phyloP scores from a whole-genome alignment of 139 green algal genomes.

The Zygnema cylindricum region DNA sequence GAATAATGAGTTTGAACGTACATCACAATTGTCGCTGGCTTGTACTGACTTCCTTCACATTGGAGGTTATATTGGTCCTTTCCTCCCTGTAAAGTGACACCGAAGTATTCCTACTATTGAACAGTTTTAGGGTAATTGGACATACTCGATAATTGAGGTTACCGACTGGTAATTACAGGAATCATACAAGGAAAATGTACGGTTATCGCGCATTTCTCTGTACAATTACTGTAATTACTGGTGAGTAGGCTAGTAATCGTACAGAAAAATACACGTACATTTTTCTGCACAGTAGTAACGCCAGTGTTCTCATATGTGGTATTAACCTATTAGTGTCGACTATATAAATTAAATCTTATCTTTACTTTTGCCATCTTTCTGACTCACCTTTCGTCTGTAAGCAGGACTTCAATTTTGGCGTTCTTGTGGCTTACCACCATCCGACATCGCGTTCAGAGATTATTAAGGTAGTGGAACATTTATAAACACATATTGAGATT shows the following conservation, averaged over 20 bases:
- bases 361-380: neutral
- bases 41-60: too few species aligned
- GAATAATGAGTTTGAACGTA: too few species aligned
- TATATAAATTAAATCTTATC: neutral
- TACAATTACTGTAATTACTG: too few species aligned
- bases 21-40: too few species aligned
- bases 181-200: constrained; percentile 14
- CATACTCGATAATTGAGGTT: too few species aligned
- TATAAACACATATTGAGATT: too few species aligned
- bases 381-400: neutral
- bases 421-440: constrained; percentile 52
- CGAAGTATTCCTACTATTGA: too few species aligned
- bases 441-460: constrained; percentile 37
- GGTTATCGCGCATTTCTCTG: neutral
- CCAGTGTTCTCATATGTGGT: neutral
- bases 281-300: neutral
- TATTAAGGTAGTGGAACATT: constrained; percentile 54
- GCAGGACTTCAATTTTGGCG: constrained; percentile 50
- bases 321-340: neutral
- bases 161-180: too few species aligned
- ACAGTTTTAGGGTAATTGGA: too few species aligned
- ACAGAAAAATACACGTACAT: neutral
- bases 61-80: too few species aligned
- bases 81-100: too few species aligned
- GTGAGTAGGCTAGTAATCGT: neutral